phyloP scores from a whole-genome alignment of 306 rosid species.

The Styphnolobium japonicum region DNA sequence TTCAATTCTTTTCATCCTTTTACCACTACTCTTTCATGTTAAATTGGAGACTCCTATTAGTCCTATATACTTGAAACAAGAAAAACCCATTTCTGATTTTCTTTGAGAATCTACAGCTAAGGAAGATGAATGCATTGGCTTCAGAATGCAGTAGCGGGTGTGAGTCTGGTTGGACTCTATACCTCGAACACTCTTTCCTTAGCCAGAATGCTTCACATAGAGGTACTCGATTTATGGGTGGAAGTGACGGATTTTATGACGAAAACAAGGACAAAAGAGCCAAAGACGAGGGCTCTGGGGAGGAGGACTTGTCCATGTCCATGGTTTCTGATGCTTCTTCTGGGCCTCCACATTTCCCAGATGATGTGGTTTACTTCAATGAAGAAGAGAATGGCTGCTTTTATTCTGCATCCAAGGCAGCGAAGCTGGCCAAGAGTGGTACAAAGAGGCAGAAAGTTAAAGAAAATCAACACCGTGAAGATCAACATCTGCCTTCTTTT shows the following conservation, averaged over 20 bases:
- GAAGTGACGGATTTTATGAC: constrained; percentile 25
- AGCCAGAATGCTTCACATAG: constrained; percentile 44
- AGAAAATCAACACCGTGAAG: constrained; percentile 33
- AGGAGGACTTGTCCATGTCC: constrained; percentile 87
- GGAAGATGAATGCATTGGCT: constrained; percentile 58
- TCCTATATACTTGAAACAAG: neutral
- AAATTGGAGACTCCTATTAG: neutral
- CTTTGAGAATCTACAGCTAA: neutral
- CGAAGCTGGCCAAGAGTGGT: constrained; percentile 25
- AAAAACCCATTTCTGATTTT: constrained; percentile 16
- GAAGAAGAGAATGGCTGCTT: constrained; percentile 37
- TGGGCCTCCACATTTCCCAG: constrained; percentile 89
- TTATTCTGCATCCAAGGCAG: constrained; percentile 40
- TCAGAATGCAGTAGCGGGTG: constrained; percentile 84
- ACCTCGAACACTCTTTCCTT: constrained; percentile 71
- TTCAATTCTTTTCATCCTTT: constrained; percentile 10
- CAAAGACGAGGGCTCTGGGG: constrained; percentile 45
- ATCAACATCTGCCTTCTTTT: constrained; percentile 41
- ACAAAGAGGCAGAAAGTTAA: constrained; percentile 48
- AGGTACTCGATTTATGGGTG: neutral
- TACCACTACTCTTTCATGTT: constrained; percentile 18
- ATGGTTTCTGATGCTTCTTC: constrained; percentile 99
- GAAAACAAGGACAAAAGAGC: constrained; percentile 23
- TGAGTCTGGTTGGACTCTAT: constrained; percentile 98
- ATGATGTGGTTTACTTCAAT: constrained; percentile 46